Conservation (phyloP, 225 moss, liverwort and hornwort genomes). For the Climacium dendroides region DNA sequence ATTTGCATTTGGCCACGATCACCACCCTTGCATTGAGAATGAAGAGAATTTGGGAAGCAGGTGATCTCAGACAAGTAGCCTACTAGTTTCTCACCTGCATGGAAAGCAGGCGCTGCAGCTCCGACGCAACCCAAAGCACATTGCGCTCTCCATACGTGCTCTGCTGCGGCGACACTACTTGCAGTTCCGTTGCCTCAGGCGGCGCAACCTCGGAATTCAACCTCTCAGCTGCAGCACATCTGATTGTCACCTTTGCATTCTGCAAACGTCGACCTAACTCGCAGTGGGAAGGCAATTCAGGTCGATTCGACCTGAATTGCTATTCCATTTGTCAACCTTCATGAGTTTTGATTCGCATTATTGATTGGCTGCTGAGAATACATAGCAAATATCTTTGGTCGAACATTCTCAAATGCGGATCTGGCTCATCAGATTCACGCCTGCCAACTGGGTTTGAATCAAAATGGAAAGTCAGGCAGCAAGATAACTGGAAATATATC, state of each 20-base stretch:
- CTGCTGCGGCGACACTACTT: not conserved
- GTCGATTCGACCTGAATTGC: no score
- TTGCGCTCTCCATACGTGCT: conserved; percentile 37
- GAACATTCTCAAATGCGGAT: no score
- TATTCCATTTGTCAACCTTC: no score
- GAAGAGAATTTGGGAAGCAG: not conserved
- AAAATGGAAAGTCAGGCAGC: no score
- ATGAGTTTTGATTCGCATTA: no score
- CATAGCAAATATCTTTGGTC: no score
- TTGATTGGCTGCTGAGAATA: no score
- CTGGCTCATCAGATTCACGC: no score
- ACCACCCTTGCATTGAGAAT: not conserved
- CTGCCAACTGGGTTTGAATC: no score
- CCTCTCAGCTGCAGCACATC: not conserved
- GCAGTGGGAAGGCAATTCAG: not conserved
- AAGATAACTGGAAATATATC: no score
- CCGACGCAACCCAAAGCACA: conserved; percentile 41
- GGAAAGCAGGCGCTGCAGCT: not conserved
- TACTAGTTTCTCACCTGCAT: not conserved
- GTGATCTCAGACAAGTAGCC: not conserved
- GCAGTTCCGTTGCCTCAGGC: not conserved
- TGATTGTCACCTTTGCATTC: not conserved
- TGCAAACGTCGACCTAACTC: not conserved
- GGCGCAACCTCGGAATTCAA: not conserved
- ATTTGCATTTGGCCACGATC: not conserved